Evolutionary conservation across 169 alveolate species (phyloP), one percentile per base, ranked within the genome.

Genomic region (Plasmodium fragile): DNA sequence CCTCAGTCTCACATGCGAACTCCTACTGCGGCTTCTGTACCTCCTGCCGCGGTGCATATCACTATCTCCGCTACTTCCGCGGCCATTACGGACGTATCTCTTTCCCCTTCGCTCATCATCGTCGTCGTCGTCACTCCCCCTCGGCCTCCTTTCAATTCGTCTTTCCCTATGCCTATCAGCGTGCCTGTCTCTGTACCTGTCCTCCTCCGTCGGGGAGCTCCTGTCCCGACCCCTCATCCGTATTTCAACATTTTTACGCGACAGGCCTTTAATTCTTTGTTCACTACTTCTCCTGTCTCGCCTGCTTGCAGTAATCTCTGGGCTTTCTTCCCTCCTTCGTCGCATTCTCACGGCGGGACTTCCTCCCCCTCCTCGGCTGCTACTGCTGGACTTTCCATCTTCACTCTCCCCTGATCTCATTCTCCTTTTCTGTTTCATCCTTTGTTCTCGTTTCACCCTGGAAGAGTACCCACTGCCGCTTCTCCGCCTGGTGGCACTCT

Each of bases 151-250:
- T 25, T 25, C 75, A 65, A 65, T 65, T 65, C 36, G 75, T 65
- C 55, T 45, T 45, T 45, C 55, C 4, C 83, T 28, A 41, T 72
- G n/a, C n/a, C 45, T 72, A 0, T 34, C 36, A 69, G 30, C 79
- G 25, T 70, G n/a, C 13, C 52, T 41, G 3, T 16, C 89, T 30
- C 77, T 81, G 30, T 18, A 22, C 65, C 41, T 22, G n/a, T 79
- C 85, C n/a, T 79, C 75, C n/a, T n/a, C n/a, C n/a, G n/a, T n/a
- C n/a, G n/a, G n/a, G n/a, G n/a, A n/a, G n/a, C n/a, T n/a, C n/a
- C 79, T 73, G 43, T 85, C 36, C 30, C 80, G 75, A 41, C 84
- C 79, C 55, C 53, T 73, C 80, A 73, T 75, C n/a, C 93, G 81
- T 25, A 85, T 69, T 49, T 85, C 93, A 2, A 85, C 80, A 85